These are phyloP conservation scores for Colletotrichum cuscutae DNA, from an alignment of 2,329 filamentous ascomycete genomes.

Conservation along the genomic window DNA sequence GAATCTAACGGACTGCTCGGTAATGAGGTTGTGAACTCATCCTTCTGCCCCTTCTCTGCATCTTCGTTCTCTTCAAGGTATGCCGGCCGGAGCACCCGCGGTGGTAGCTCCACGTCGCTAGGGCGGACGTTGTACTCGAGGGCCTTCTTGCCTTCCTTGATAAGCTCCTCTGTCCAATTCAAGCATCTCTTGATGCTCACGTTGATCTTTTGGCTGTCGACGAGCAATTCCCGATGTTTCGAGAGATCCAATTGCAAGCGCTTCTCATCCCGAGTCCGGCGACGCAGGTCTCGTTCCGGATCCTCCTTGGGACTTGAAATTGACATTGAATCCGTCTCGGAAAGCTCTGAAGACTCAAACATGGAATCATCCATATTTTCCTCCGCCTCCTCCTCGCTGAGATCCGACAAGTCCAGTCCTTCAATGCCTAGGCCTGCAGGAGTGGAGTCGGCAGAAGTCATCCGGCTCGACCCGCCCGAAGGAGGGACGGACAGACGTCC, in stretches of 20 bases:
- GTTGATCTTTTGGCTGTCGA: constrained; percentile 95
- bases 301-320: constrained; percentile 45
- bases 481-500: constrained; percentile 72
- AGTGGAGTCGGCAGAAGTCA: constrained; percentile 53
- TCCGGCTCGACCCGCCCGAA: constrained; percentile 55
- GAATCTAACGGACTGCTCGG: constrained; percentile 19
- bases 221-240: constrained; percentile 87
- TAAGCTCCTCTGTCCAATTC: constrained; percentile 89
- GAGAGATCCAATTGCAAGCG: constrained; percentile 85
- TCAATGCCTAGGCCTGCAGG: constrained; percentile 56
- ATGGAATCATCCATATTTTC: constrained; percentile 56
- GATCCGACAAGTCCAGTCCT: constrained; percentile 58
- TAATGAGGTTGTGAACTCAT: constrained; percentile 33
- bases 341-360: constrained; percentile 49
- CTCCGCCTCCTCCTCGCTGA: constrained; percentile 60
- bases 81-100: constrained; percentile 75
- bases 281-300: constrained; percentile 52
- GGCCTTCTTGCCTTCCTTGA: constrained; percentile 88
- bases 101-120: constrained; percentile 84
- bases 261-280: constrained; percentile 81
- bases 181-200: constrained; percentile 91
- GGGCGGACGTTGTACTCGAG: constrained; percentile 83
- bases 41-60: constrained; percentile 39
- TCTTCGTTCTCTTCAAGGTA: constrained; percentile 68
- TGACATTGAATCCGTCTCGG: constrained; percentile 53